Base-by-base conservation (phyloP, 257 asterid species). In the Jaltomata sinuosa region DNA sequence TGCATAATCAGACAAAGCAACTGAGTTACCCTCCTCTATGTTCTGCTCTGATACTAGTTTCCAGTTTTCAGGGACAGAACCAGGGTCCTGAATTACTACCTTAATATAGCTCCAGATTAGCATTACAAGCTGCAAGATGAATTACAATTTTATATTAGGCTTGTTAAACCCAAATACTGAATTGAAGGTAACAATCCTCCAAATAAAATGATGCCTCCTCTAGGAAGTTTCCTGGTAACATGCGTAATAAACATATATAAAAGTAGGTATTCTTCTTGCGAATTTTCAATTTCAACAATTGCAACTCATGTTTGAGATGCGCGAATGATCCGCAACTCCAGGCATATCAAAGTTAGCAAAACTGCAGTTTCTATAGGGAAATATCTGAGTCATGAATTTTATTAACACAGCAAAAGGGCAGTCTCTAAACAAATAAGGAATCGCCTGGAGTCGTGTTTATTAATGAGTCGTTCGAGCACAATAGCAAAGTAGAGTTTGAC, bases 21-120 rank as follows among this genome's bases (percentile, higher is more conserved):
- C 54, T 11, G 86, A 80, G 83, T 81, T 86, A n/a, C 89, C 94
- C 82, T 52, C 88, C 86, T 86, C 95, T 55, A 85, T 83, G 87
- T 76, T 86, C 85, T 89, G 91, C 32, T 84, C 89, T 8, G 90
- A 65, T 52, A 79, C 83, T 76, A 25, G 59, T 88, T 81, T 90
- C 97, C 97, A 95, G 90, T 93, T 92, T 38, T 87, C 89, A 72
- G 97, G 98, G 55, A 95, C 98, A 83, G 95, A 78, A 79, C 99
- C 97, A 74, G 98, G 99, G 86, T 95, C 97, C 84, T 87, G 89
- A 82, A 91, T 47, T 71, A 91, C 96, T 83, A 87, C 98, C 97
- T 85, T 90, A 22, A 95, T 67, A 88, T 94, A 95, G 91, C 98
- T 90, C 98, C 98, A 95, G 40, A 85, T 71, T 86, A 95, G 89